A percentile compares a stretch with the other conserved stretches of the same genome.
These are phyloP conservation scores for Plasmodium malariae DNA, from an alignment of 169 alveolate species.

Conservation along the genomic window DNA sequence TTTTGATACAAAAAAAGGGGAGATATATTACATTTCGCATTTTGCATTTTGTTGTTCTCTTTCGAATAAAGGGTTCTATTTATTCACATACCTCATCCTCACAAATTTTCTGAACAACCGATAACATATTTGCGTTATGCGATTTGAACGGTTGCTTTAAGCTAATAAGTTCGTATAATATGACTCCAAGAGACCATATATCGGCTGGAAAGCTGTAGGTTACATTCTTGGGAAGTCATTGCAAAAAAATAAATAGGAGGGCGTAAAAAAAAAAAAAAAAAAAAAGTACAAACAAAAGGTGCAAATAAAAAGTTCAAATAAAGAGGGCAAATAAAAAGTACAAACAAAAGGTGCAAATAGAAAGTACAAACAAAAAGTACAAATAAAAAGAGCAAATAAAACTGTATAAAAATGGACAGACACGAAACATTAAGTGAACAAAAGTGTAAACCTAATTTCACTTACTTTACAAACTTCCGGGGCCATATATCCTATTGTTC, in stretches of 20 bases:
- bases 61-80: neutral
- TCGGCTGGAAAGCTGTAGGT: slow-evolving; percentile 74
- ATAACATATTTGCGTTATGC: slow-evolving; percentile 50
- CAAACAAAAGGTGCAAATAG: no score
- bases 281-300: neutral
- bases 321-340: no score
- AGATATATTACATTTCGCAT: neutral
- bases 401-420: no score
- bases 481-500: slow-evolving; percentile 78
- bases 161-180: slow-evolving; percentile 70
- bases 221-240: slow-evolving; percentile 17
- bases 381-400: no score
- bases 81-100: slow-evolving; percentile 65
- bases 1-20: neutral
- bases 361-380: no score
- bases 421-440: no score
- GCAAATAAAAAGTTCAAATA: no score
- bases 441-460: no score
- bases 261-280: neutral
- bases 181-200: slow-evolving; percentile 78
- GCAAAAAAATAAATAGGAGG: neutral
- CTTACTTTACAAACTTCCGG: slow-evolving; percentile 75
- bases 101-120: slow-evolving; percentile 70
- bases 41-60: neutral
- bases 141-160: slow-evolving; percentile 76